Conservation (phyloP, 1,284 basidiomycete genomes). For the Cutaneotrichosporon cyanovorans region DNA sequence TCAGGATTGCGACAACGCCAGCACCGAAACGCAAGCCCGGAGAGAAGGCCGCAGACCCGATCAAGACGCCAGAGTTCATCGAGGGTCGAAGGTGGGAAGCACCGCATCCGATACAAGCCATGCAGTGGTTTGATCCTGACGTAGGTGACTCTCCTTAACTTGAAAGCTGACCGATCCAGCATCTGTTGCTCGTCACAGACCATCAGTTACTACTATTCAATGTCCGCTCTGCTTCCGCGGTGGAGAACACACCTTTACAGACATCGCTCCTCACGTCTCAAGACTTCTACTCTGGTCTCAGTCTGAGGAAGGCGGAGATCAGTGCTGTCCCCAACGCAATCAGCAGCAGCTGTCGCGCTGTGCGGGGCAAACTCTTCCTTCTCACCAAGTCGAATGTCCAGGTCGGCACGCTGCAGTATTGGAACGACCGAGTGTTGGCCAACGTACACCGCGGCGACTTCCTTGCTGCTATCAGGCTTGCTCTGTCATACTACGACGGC, state of each 20-base stretch:
- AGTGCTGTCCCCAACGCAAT: conserved; percentile 38
- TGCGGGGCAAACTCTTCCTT: conserved; percentile 86
- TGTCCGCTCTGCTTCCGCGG: conserved; percentile 44
- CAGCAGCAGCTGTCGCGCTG: conserved; percentile 65
- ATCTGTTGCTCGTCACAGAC: conserved; percentile 52
- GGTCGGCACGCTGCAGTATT: conserved; percentile 82
- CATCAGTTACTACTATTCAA: conserved; percentile 64
- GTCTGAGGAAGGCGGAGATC: conserved; percentile 6
- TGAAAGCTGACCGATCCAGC: conserved; percentile 23
- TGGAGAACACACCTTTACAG: conserved; percentile 41
- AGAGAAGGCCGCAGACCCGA: conserved; percentile 9
- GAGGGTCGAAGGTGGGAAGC: conserved; percentile 39
- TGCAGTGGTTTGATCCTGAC: conserved; percentile 50
- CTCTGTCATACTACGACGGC: conserved; percentile 75
- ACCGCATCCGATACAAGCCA: conserved; percentile 38
- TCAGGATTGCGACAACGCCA: conserved; percentile 43
- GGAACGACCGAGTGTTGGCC: conserved; percentile 86
- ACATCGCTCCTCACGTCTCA: conserved; percentile 34
- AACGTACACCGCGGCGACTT: conserved; percentile 83
- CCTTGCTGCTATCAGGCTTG: conserved; percentile 78
- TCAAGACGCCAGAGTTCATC: conserved; percentile 35
- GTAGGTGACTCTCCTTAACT: conserved; percentile 27
- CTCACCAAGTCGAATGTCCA: conserved; percentile 57
- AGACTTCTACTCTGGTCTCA: conserved; percentile 26
- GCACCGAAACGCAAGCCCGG: conserved; percentile 2